These are phyloP conservation scores for Cercospora berteroae DNA, from an alignment of 2,329 filamentous ascomycete species.

Conservation along the genomic window DNA sequence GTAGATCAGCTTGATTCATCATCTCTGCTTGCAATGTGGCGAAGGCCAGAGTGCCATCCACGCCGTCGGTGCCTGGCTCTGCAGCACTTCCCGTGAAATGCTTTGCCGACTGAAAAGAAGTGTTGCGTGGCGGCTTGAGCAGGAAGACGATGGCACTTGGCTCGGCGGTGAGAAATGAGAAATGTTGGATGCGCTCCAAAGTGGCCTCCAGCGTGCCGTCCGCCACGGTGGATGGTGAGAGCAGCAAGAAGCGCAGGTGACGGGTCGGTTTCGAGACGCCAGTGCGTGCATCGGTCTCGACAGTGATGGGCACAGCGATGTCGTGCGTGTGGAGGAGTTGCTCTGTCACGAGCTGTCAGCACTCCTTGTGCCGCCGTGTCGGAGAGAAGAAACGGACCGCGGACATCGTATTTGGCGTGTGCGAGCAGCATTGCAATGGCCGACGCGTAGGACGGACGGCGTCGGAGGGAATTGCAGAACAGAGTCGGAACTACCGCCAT, in stretches of 20 bases:
- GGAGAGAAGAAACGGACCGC: slow-evolving; percentile 30
- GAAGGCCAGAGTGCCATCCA: slow-evolving; percentile 28
- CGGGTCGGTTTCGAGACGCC: slow-evolving; percentile 15
- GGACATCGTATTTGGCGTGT: slow-evolving; percentile 28
- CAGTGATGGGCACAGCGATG: slow-evolving; percentile 33
- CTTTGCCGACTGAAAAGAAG: slow-evolving; percentile 22
- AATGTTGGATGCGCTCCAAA: slow-evolving; percentile 35
- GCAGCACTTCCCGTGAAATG: neutral
- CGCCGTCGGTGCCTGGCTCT: neutral
- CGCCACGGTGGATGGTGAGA: slow-evolving; percentile 31
- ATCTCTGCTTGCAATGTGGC: slow-evolving; percentile 32
- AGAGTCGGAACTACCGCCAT: slow-evolving; percentile 25
- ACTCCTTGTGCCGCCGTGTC: neutral
- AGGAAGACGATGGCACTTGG: slow-evolving; percentile 36
- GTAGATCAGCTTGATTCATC: slow-evolving; percentile 22
- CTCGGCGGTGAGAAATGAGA: slow-evolving; percentile 33
- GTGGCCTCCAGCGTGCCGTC: slow-evolving; percentile 25
- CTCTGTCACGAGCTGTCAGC: slow-evolving; percentile 28
- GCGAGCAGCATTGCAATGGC: slow-evolving; percentile 37
- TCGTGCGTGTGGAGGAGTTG: slow-evolving; percentile 39
- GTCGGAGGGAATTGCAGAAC: slow-evolving; percentile 45
- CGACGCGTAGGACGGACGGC: slow-evolving; percentile 41
- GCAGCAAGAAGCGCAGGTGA: slow-evolving; percentile 35
- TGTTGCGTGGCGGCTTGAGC: slow-evolving; percentile 23
- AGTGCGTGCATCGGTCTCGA: slow-evolving; percentile 8